A percentile compares a stretch with the other conserved stretches of the same genome.
These are phyloP conservation scores for Amphichorda felina DNA, from an alignment of 2,329 filamentous ascomycete genomes.

Conservation along the genomic window DNA sequence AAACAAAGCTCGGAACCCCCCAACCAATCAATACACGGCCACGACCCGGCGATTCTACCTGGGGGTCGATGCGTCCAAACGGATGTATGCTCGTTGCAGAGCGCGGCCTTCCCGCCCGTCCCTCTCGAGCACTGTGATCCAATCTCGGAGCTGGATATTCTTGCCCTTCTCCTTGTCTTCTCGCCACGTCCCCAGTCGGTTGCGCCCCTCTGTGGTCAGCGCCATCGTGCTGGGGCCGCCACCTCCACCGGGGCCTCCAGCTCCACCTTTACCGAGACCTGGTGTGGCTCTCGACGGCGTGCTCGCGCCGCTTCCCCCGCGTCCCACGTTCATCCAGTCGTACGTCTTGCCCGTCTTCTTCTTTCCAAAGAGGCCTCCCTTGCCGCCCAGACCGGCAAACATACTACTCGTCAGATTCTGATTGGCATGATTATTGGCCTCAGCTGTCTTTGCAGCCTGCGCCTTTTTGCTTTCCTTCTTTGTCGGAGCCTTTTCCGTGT, in stretches of 20 bases:
- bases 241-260: conserved; percentile 12
- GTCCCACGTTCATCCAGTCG: conserved; percentile 55
- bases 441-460: conserved; percentile 62
- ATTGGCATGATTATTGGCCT: conserved; percentile 67
- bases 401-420: conserved; percentile 76
- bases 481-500: conserved; percentile 56
- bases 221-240: conserved; percentile 16
- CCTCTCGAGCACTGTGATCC: conserved; percentile 66
- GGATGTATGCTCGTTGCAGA: conserved; percentile 45
- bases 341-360: conserved; percentile 58
- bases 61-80: conserved; percentile 36
- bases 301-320: conserved; percentile 38
- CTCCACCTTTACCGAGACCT: conserved; percentile 18
- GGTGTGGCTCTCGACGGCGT: conserved; percentile 30
- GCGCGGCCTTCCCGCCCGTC: conserved; percentile 59
- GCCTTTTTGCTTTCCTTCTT: conserved; percentile 81
- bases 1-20: conserved; percentile 12
- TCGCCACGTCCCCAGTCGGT: conserved; percentile 60
- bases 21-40: background rate
- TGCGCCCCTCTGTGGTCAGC: conserved; percentile 45
- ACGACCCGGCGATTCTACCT: conserved; percentile 13
- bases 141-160: conserved; percentile 75
- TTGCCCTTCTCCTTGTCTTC: conserved; percentile 68
- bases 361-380: conserved; percentile 42
- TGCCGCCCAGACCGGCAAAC: conserved; percentile 53